Evolutionary conservation across 306 rosid species (phyloP).

Genomic region (Abrus precatorius): DNA sequence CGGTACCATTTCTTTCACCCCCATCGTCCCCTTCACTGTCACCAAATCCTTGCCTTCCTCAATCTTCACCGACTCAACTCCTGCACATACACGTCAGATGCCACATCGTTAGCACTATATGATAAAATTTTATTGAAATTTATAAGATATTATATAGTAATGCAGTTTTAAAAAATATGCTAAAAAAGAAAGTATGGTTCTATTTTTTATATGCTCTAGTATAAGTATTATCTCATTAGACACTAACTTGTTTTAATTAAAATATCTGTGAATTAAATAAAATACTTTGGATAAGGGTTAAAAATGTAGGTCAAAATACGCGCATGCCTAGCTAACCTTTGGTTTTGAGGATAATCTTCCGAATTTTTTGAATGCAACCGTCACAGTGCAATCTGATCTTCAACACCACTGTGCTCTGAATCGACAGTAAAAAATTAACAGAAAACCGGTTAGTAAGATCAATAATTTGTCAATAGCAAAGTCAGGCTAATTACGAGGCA

Average conservation of each 20-base stretch:
- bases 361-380: conserved; percentile 78
- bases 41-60: conserved; percentile 75
- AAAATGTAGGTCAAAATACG: conserved; percentile 31
- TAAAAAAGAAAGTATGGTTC: too few species aligned
- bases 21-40: conserved; percentile 75
- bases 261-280: neutral
- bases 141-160: too few species aligned
- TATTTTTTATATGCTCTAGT: neutral
- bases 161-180: too few species aligned
- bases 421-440: conserved; percentile 18
- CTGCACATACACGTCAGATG: conserved; percentile 49
- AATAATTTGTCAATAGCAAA: neutral
- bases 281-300: neutral
- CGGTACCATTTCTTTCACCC: conserved; percentile 57
- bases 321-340: conserved; percentile 58
- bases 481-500: neutral
- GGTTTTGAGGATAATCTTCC: conserved; percentile 56
- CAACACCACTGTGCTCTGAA: conserved; percentile 74
- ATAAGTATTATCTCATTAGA: neutral
- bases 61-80: conserved; percentile 66
- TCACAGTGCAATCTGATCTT: conserved; percentile 89
- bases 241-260: neutral
- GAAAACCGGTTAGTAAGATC: conserved; percentile 16
- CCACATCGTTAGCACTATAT: conserved; percentile 5
- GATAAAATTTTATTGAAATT: too few species aligned